Base-by-base conservation (phyloP, 164 flowering plant genomes). In the Amborella trichopoda region DNA sequence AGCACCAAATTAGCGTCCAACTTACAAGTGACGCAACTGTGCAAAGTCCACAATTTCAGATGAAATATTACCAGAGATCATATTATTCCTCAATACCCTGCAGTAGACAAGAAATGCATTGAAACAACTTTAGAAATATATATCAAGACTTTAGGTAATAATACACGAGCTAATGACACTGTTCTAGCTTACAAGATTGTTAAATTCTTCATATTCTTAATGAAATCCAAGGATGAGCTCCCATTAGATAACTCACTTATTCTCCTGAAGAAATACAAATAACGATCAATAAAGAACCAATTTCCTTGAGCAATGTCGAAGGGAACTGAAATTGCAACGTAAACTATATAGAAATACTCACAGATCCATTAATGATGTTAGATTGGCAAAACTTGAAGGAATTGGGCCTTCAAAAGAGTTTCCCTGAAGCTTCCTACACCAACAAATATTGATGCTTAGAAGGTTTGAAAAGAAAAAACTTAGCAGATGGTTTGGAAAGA, bases 331-430 rank as follows among this genome's bases (percentile, higher is more conserved):
- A 17, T 2, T 27, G 22, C 18, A 10, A 30, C 13, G 37, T 39
- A 22, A 9, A 17, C 25, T 9, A 22, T 40, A 44, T 6, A 6
- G 6, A 23, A 33, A 40, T 3, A 67, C 95, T 75, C 47, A 85
- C 95, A 85, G 49, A 41, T 79, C 80, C 23, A 53, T 55, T 68
- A 85, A 23, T 16, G 75, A 51, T 23, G 75, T 74, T 43, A 85
- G 60, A 21, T 68, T 74, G 26, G 87, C 55, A 53, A 81, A 67
- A 9, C 70, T 16, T 14, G 69, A 53, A 53, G 95, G 91, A 67
- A 86, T 78, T 30, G 86, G 58, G 37, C 95, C 95, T 52, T 58
- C 59, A 53, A 85, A 79, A 40, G 85, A 58, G 54, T 80, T 86
- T 28, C 95, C 95, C 38, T 80, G 74, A 56, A 85, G 40, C 71